Percentiles rank a stretch among this genome's conserved stretches.
Conservation (phyloP, 2,329 filamentous ascomycete genomes). For the Colletotrichum noveboracense region DNA sequence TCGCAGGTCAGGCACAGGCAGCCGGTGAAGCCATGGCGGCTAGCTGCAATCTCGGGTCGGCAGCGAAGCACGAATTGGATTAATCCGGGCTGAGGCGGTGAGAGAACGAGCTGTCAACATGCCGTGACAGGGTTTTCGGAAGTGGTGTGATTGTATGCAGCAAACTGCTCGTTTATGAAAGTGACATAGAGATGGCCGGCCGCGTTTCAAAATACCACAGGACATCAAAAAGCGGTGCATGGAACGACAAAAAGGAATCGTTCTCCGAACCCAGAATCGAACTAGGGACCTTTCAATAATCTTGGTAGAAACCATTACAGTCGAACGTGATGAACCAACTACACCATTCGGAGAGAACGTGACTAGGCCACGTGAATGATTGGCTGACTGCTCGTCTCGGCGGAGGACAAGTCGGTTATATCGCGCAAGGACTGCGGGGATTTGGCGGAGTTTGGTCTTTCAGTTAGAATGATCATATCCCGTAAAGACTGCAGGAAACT, state of each 20-base stretch:
- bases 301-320: conserved; percentile 10
- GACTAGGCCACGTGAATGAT: conserved; percentile 2
- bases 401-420: not conserved
- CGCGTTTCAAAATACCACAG: not conserved
- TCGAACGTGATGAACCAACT: conserved; percentile 13
- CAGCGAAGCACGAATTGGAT: not conserved
- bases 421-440: not conserved
- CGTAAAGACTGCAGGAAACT: not conserved
- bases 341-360: conserved; percentile 12
- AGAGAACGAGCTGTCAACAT: not conserved
- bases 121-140: not conserved
- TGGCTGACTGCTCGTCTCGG: not conserved
- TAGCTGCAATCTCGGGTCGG: not conserved
- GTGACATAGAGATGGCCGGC: not conserved
- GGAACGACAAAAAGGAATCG: not conserved
- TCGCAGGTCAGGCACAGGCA: not conserved
- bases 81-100: not conserved
- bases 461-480: not conserved
- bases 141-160: not conserved
- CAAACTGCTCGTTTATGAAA: not conserved
- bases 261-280: conserved; percentile 11
- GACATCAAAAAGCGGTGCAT: not conserved
- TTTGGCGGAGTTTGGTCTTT: not conserved
- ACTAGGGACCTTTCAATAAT: conserved; percentile 13
- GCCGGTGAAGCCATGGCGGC: not conserved